Base-by-base conservation (phyloP, 2,329 filamentous ascomycete genomes). In the Ascochyta lentis region DNA sequence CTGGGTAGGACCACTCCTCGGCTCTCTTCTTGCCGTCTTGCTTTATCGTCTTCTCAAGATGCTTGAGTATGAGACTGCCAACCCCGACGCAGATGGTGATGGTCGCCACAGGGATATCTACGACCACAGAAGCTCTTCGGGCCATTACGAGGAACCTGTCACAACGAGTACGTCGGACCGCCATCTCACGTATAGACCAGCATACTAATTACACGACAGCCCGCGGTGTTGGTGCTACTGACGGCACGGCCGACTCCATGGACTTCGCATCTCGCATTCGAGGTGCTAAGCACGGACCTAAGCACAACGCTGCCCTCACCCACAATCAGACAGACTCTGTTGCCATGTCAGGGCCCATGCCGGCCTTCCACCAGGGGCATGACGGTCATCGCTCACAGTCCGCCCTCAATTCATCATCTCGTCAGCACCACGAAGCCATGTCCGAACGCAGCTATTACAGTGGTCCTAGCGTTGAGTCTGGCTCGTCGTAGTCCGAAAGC, bases 21-120 rank as follows among this genome's bases (percentile, higher is more conserved):
- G 80, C 16, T 66, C 79, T 3, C 51, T 80, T 12, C 53, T 82
- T 3, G 79, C 80, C 12, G 79, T 80, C 2, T 60, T 74, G n/a
- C 80, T 82, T 64, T 82, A 82, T 66, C 76, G 77, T 27, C 67
- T 82, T 55, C 75, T 83, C 69, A 82, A 81, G 63, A 50, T 72
- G 19, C 72, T 82, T 27, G 79, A 82, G 63, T 82, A 81, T 61
- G 79, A 82, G 67, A 81, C 79, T 13, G 79, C 79, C 41, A 81
- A 81, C 57, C 79, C 79, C 2, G 77, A 76, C 38, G 77, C 78
- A 51, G 80, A 82, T 58, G 76, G 77, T 59, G 77, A 80, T 66
- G 79, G 78, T 27, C 44, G 54, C 26, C 74, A 72, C 24, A 76
- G 78, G 19, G 60, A 63, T n/a, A 50, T 56, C 7, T 54, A 50